Base-by-base conservation (phyloP, 305 asterid genomes). In the Lippia alba region DNA sequence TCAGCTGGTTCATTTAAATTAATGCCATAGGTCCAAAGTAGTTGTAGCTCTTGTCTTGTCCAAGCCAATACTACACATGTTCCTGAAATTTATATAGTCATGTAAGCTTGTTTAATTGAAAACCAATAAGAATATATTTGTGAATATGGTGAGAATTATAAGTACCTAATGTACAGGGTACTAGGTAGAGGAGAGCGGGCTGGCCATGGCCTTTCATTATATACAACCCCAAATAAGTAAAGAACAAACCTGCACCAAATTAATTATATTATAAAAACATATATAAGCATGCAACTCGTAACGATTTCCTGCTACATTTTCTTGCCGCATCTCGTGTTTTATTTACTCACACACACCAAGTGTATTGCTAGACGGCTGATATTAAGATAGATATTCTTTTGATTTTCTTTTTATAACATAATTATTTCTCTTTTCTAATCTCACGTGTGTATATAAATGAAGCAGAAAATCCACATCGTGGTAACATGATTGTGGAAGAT, bases 131-230 rank as follows among this genome's bases (percentile, higher is more conserved):
- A 44, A 44, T 8, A 11, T 44, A 36, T 36, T 0, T 36, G 9
- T 36, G 41, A 32, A 19, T 36, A 7, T 32, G 59, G 69, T 51
- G 1, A 55, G 32, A 5, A 16, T 63, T 69, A 17, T 46, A n/a
- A 63, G 64, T 83, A 89, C 97, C 96, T 74, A 91, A 64, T 49
- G 96, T 89, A 71, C 91, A 91, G 3, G 97, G 97, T 70, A 91
- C 97, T 45, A 91, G 91, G 82, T 91, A 91, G 69, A 91, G 90
- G 61, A 91, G 90, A 57, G 97, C 97, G 0, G 96, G 96, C 73
- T 91, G 95, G 39, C 97, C 95, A 64, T 89, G 95, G 44, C 95
- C 96, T 19, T 87, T 55, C 96, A 91, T 91, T 56, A 89, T 75
- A 79, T 86, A 89, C 89, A 91, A 79, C 61, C 84, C 96, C 50